phyloP scores from a whole-genome alignment of 2,329 filamentous ascomycete species.

The Sclerotinia nivalis region DNA sequence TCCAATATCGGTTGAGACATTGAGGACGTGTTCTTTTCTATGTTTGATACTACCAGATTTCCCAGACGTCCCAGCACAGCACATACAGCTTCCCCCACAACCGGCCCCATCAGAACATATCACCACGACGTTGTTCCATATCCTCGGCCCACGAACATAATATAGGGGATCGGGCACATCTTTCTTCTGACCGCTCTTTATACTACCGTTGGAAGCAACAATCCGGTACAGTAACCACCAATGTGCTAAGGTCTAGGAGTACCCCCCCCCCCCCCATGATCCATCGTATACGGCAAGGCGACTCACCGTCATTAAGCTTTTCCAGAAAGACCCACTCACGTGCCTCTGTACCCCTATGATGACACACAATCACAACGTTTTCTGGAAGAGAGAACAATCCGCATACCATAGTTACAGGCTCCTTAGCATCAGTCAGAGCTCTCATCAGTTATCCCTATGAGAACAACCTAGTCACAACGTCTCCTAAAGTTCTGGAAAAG shows the following conservation, averaged over 20 bases:
- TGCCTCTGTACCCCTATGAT: neutral
- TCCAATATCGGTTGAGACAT: neutral
- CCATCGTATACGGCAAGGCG: neutral
- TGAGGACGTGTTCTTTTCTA: conserved; percentile 5
- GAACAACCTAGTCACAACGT: too few relatives aligned
- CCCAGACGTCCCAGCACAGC: neutral
- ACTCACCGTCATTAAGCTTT: neutral
- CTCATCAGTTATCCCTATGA: neutral
- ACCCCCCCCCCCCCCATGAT: neutral
- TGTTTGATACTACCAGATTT: neutral
- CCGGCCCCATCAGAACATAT: neutral
- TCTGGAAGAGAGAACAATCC: neutral
- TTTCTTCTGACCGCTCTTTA: too few relatives aligned
- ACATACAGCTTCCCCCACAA: neutral
- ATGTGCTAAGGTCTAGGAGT: too few relatives aligned
- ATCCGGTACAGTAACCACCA: too few relatives aligned
- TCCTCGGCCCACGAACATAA: neutral
- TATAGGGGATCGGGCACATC: too few relatives aligned
- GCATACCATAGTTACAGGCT: neutral
- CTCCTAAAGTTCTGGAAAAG: too few relatives aligned
- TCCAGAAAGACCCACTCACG: too few relatives aligned
- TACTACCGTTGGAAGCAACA: too few relatives aligned
- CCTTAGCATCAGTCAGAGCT: neutral
- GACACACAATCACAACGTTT: neutral
- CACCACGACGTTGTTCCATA: neutral